These are phyloP conservation scores for Euphorbia schlechtendalii DNA, from an alignment of 441 rosid genomes.

Conservation along the genomic window DNA sequence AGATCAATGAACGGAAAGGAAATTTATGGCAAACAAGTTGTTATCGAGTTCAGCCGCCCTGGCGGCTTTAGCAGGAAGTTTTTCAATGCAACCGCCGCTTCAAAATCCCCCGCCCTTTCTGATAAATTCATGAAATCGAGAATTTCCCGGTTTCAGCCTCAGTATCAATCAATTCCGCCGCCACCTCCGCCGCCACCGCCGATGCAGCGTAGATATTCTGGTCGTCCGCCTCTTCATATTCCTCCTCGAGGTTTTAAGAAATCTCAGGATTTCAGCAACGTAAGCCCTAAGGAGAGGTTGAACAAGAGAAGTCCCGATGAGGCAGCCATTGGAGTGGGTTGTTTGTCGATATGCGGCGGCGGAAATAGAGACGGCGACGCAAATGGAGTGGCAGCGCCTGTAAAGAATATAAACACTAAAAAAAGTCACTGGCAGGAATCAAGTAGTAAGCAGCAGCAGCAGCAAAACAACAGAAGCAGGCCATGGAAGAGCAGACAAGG, in stretches of 20 bases:
- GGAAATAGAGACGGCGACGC: conserved; percentile 12
- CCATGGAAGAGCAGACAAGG: conserved; percentile 48
- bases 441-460: conserved; percentile 28
- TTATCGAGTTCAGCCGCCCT: conserved; percentile 81
- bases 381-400: conserved; percentile 12
- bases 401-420: conserved; percentile 23
- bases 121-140: neutral
- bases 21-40: conserved; percentile 49
- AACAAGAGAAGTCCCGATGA: conserved; percentile 23
- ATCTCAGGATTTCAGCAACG: conserved; percentile 14
- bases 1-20: conserved; percentile 58
- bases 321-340: conserved; percentile 19
- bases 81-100: conserved; percentile 26
- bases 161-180: neutral
- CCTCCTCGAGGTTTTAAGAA: conserved; percentile 17
- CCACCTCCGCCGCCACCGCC: conserved; percentile 11
- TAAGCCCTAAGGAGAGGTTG: conserved; percentile 33
- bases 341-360: conserved; percentile 25
- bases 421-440: conserved; percentile 22
- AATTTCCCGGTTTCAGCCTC: conserved; percentile 9
- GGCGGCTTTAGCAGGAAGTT: conserved; percentile 64
- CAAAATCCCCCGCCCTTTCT: conserved; percentile 7
- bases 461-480: conserved; percentile 22
- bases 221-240: conserved; percentile 7
- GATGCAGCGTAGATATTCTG: conserved; percentile 4